These are phyloP conservation scores for Endoconidiophora laricicola DNA, from an alignment of 2,329 filamentous ascomycete genomes.

Conservation along the genomic window DNA sequence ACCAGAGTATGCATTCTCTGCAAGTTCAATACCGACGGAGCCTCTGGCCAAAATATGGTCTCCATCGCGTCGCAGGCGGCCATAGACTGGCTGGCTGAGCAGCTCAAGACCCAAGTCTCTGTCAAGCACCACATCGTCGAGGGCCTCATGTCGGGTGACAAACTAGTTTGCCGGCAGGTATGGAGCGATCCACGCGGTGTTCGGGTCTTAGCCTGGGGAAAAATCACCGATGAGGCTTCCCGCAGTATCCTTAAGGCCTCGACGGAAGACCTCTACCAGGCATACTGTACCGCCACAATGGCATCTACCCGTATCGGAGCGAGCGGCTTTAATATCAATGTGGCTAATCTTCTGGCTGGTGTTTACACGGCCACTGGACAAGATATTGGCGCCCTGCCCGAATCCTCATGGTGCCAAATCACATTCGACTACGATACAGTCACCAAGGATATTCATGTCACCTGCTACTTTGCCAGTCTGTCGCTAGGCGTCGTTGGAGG, in stretches of 20 bases:
- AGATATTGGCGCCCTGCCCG: conserved; percentile 1
- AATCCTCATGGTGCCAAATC: conserved; percentile 1
- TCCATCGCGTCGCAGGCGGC: conserved; percentile 1
- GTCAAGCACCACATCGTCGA: not conserved
- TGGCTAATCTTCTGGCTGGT: conserved; percentile 1
- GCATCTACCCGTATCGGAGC: not conserved
- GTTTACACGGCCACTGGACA: conserved; percentile 4
- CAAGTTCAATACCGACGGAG: not conserved
- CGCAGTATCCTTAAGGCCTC: not conserved
- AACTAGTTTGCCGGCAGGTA: not conserved
- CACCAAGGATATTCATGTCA: not conserved
- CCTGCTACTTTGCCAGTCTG: not conserved
- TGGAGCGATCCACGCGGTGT: not conserved
- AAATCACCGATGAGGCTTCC: not conserved
- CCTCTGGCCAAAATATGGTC: conserved; percentile 7
- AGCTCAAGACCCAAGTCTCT: not conserved
- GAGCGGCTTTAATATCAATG: not conserved
- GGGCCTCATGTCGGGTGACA: not conserved
- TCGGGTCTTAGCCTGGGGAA: conserved; percentile 6
- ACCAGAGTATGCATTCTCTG: not conserved
- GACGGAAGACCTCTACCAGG: not conserved
- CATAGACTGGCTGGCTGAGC: not conserved
- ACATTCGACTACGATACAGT: not conserved
- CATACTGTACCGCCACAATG: no score
- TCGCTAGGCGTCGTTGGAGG: conserved; percentile 3